Base-by-base conservation (phyloP, 1,284 basidiomycete species). In the Megacollybia platyphylla region DNA sequence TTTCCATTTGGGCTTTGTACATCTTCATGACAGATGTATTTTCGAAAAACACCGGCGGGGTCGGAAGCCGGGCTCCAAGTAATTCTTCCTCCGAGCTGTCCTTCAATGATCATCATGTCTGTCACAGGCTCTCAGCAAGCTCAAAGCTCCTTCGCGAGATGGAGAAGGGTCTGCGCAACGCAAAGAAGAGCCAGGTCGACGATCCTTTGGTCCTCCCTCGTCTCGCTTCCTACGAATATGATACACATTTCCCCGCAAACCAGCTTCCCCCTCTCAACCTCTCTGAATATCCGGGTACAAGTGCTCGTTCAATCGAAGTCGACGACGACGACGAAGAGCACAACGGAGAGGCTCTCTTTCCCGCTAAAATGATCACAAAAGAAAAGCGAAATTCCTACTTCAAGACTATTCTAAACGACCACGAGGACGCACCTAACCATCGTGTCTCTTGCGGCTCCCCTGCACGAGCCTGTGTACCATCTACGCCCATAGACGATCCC, bases 31-130 rank as follows among this genome's bases (percentile, higher is more conserved):
- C 46, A 86, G 84, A 48, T 87, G 84, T 53, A 50, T 87, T 31
- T 88, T 88, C 52, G 85, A 88, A 64, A 88, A 88, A 58, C 86
- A 88, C 58, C 74, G 85, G 40, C 76, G 85, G 34, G 85, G 85
- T 35, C 75, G 85, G 45, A 88, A 88, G 55, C 85, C 85, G n/a
- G 86, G 86, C 50, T 87, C 85, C 60, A 88, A 87, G 85, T 88
- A 54, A 35, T 68, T 64, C 36, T 45, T 44, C 36, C 24, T 32
- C 42, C 49, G 37, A 37, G 32, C 36, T 42, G 31, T 36, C 28
- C n/a, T 39, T 40, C 39, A 32, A 44, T 44, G 46, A 48, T 29
- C 41, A 43, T 43, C 44, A 46, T 41, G 35, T 44, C 36, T 45
- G 27, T 20, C 42, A 7, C 51, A 87, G 86, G 60, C 65, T 88